A percentile compares a stretch with the other conserved stretches of the same genome.
These are phyloP conservation scores for Alternaria incomplexa DNA, from an alignment of 2,329 filamentous ascomycete genomes.

Conservation along the genomic window DNA sequence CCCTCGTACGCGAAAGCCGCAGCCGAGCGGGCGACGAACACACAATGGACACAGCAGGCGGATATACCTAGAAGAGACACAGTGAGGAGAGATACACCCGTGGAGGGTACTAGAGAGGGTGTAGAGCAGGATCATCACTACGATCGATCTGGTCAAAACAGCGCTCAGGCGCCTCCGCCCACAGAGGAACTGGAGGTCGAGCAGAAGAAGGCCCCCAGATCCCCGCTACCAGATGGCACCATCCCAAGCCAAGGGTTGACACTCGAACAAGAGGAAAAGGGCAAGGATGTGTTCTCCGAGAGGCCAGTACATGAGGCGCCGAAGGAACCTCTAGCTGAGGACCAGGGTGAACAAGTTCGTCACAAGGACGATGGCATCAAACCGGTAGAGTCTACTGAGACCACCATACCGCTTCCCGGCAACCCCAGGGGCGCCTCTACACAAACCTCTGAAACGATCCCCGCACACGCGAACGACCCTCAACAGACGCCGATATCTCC, in stretches of 20 bases:
- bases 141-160: conserved; percentile 51
- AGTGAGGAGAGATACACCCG: conserved; percentile 25
- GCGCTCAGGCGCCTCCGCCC: conserved; percentile 45
- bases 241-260: conserved; percentile 51
- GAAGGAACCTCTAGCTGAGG: conserved; percentile 44
- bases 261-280: conserved; percentile 34
- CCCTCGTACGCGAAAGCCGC: conserved; percentile 42
- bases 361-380: conserved; percentile 37
- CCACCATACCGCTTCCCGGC: conserved; percentile 51
- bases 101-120: conserved; percentile 42
- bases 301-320: conserved; percentile 42
- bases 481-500: conserved; percentile 38
- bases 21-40: conserved; percentile 25
- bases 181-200: conserved; percentile 51
- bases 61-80: conserved; percentile 41
- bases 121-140: conserved; percentile 61
- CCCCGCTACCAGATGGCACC: conserved; percentile 58
- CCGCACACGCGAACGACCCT: conserved; percentile 56
- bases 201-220: conserved; percentile 54
- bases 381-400: conserved; percentile 47
- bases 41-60: conserved; percentile 24
- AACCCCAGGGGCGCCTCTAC: conserved; percentile 42
- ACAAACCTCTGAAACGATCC: conserved; percentile 61
- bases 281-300: conserved; percentile 44
- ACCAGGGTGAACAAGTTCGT: conserved; percentile 20